Conservation (phyloP, 2,329 filamentous ascomycete genomes). For the Tolypocladium tropicale region DNA sequence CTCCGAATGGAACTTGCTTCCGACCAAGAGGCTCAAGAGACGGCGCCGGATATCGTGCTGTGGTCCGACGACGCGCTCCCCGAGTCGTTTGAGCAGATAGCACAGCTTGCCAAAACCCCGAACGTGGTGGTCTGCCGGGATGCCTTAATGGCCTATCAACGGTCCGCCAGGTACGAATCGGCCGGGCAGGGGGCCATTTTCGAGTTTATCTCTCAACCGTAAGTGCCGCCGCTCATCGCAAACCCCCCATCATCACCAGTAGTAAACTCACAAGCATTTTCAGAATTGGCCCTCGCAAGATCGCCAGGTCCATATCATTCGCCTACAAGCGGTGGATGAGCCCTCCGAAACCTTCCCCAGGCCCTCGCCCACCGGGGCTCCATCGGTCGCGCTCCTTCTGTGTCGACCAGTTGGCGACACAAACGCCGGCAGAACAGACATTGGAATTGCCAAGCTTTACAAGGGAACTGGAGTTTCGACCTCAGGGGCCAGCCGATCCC, state of each 20-base stretch:
- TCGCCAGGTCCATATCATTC: not conserved
- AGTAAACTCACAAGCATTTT: not conserved
- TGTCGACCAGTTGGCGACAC: not conserved
- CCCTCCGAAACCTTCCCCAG: not conserved
- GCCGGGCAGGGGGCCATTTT: not conserved
- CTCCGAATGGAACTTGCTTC: not conserved
- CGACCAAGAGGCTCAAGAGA: not conserved
- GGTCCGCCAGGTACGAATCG: not conserved
- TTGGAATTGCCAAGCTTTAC: not conserved
- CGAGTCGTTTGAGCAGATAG: not conserved
- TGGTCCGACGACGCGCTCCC: not conserved
- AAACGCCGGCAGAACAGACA: not conserved
- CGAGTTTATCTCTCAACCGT: not conserved
- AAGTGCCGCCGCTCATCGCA: not conserved
- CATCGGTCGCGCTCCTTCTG: not conserved
- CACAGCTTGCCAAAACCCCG: not conserved
- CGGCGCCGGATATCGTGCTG: not conserved
- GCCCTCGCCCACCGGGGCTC: not conserved
- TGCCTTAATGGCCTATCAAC: not conserved
- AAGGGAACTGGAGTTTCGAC: not conserved
- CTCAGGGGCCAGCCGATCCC: not conserved
- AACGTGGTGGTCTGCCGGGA: not conserved
- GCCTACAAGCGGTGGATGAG: not conserved
- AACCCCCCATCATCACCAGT: not conserved
- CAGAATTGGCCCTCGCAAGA: not conserved